Evolutionary conservation across 768 basidiomycete species (phyloP).

Genomic region (Calocera viscosa): DNA sequence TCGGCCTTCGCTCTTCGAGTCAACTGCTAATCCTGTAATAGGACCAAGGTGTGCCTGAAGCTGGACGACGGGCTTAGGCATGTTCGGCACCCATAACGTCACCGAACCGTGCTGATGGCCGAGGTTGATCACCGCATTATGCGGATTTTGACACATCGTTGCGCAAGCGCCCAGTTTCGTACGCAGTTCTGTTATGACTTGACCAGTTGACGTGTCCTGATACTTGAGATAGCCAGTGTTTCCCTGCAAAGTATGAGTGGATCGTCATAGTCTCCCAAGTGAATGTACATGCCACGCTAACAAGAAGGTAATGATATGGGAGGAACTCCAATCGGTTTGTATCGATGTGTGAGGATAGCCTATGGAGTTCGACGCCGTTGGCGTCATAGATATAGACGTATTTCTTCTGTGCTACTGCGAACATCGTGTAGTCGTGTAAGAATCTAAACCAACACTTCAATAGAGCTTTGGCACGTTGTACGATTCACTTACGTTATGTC

Average conservation of each 20-base stretch:
- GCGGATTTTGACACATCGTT: conserved; percentile 79
- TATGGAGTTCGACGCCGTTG: conserved; percentile 84
- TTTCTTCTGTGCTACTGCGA: conserved; percentile 91
- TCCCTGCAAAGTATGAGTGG: conserved; percentile 38
- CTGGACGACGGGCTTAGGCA: conserved; percentile 82
- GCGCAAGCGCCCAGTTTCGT: conserved; percentile 78
- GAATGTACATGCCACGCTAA: conserved; percentile 50
- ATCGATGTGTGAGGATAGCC: conserved; percentile 72
- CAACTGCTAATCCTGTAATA: conserved; percentile 64
- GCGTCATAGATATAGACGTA: conserved; percentile 94
- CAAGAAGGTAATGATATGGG: conserved; percentile 91
- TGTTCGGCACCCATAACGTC: conserved; percentile 94
- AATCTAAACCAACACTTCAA: conserved; percentile 38
- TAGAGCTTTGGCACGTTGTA: background rate
- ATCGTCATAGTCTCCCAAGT: background rate
- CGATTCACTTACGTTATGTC: conserved; percentile 65
- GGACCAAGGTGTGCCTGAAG: conserved; percentile 85
- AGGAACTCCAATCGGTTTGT: conserved; percentile 83
- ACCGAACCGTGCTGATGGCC: conserved; percentile 87
- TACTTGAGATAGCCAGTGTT: conserved; percentile 88
- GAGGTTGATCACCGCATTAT: conserved; percentile 87
- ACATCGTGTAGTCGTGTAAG: conserved; percentile 83
- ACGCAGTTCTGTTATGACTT: conserved; percentile 71
- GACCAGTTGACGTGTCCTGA: conserved; percentile 91
- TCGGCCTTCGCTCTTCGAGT: conserved; percentile 70